Percentiles rank a stretch among this genome's conserved stretches.
These are phyloP conservation scores for Epichloe bromicola DNA, from an alignment of 2,329 filamentous ascomycete genomes.

Conservation along the genomic window DNA sequence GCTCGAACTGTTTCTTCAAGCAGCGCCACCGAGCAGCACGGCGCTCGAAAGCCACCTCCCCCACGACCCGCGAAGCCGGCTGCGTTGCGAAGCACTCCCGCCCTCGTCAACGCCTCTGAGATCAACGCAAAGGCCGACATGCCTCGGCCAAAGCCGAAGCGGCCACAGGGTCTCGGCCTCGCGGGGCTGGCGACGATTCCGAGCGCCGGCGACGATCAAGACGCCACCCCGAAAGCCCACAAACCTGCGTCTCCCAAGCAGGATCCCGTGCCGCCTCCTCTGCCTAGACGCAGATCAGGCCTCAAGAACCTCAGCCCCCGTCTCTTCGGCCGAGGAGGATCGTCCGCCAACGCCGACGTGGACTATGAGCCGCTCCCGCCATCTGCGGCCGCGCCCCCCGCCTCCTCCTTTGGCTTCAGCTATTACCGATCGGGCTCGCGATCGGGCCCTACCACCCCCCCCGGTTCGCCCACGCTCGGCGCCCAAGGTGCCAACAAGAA, in stretches of 20 bases:
- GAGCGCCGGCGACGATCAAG: background rate
- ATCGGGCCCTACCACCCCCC: slow-evolving; percentile 21
- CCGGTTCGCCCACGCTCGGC: slow-evolving; percentile 21
- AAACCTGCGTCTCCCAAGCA: slow-evolving; percentile 11
- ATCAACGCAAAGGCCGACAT: slow-evolving; percentile 2
- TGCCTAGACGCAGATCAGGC: slow-evolving; percentile 32
- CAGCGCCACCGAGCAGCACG: slow-evolving; percentile 18
- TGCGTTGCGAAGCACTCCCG: slow-evolving; percentile 34
- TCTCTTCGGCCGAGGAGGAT: slow-evolving; percentile 16
- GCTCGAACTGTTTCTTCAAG: slow-evolving; percentile 5
- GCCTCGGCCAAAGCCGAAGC: slow-evolving; percentile 23
- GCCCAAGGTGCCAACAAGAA: slow-evolving; percentile 46
- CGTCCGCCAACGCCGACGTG: slow-evolving; percentile 25
- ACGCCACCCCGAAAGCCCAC: slow-evolving; percentile 23
- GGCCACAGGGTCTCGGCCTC: slow-evolving; percentile 17
- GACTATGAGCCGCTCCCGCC: slow-evolving; percentile 29
- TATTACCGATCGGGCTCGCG: slow-evolving; percentile 16
- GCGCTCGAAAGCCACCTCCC: slow-evolving; percentile 26
- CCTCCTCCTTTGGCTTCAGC: slow-evolving; percentile 7
- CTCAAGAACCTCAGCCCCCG: slow-evolving; percentile 21
- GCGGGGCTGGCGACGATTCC: slow-evolving; percentile 22
- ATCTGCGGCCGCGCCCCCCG: slow-evolving; percentile 13
- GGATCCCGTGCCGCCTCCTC: slow-evolving; percentile 30
- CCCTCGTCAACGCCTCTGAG: slow-evolving; percentile 8
- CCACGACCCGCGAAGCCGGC: slow-evolving; percentile 46